Evolutionary conservation across 345 rosid genomes (phyloP).

Genomic region (Heritiera littoralis): DNA sequence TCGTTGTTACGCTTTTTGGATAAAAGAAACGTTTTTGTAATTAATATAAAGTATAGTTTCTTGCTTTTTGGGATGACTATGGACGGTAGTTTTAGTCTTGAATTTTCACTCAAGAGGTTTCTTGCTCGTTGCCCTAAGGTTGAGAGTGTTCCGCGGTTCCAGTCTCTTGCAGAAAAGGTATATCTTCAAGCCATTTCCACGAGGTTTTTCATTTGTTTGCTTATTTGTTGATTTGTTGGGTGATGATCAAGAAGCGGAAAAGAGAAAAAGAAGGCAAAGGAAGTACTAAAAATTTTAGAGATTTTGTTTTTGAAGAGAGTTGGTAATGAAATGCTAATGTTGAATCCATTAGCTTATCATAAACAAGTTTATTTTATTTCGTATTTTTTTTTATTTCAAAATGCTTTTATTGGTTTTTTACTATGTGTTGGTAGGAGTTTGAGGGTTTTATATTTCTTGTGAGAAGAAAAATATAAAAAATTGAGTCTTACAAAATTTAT

Average conservation of each 20-base stretch:
- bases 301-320: not conserved
- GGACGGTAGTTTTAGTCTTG: slow-evolving; percentile 70
- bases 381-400: no score
- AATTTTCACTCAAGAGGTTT: slow-evolving; percentile 56
- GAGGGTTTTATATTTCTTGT: not conserved
- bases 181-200: not conserved
- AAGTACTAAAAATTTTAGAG: not conserved
- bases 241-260: not conserved
- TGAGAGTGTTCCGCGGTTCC: slow-evolving; percentile 32
- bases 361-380: not conserved
- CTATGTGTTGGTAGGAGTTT: not conserved
- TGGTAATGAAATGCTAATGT: not conserved
- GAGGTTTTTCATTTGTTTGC: not conserved
- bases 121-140: slow-evolving; percentile 66
- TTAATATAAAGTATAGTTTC: not conserved
- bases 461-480: not conserved
- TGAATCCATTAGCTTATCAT: not conserved
- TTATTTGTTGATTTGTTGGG: not conserved
- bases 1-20: not conserved
- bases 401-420: not conserved
- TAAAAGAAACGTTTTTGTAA: not conserved
- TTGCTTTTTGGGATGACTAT: slow-evolving; percentile 43
- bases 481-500: not conserved
- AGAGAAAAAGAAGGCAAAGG: not conserved
- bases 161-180: slow-evolving; percentile 48